Base-by-base conservation (phyloP, 768 basidiomycete species). In the Russula sp. region DNA sequence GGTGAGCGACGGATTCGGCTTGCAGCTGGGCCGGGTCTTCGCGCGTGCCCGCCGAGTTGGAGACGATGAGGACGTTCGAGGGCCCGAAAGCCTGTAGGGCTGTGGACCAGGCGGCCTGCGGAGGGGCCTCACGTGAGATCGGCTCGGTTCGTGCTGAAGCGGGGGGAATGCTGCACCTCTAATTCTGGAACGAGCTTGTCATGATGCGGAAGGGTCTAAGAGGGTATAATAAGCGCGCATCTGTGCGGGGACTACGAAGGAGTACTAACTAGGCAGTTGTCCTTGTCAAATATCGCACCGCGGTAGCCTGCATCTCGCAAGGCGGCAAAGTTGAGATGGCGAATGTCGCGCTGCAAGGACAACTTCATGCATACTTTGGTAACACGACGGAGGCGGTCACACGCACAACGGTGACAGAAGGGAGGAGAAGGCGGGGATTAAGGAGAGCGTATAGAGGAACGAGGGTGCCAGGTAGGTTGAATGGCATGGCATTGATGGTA, bases 271-370 rank as follows among this genome's bases (percentile, higher is more conserved):
- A 98, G 75, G 71, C 96, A 98, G 69, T 99, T 98, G 71, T 99
- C 96, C 76, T 98, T 98, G 80, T 98, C 96, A 68, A 98, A 89
- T 1, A 99, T 85, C 3, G 88, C 91, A n/a, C 90, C 94, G 51
- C 85, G 83, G 72, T 92, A 94, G 5, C 95, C 94, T 8, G 86
- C 84, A 61, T 79, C 78, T 61, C 81, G 81, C 44, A 98, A 77
- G 42, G 84, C 84, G 9, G 68, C 68, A 78, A 92, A 94, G 74
- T 95, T 84, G 69, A 95, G 79, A 67, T 87, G 81, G 79, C 91
- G 89, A 69, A 95, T 91, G 72, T 91, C 91, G 90, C 80, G 72
- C 86, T 87, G 77, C 67, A 48, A 63, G 70, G 39, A 27, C 44
- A 18, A 22, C 0, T 5, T 61, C 32, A 20, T 52, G 34, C 10